phyloP scores from a whole-genome alignment of 2,329 filamentous ascomycete genomes.

The Phialocephala subalpina region DNA sequence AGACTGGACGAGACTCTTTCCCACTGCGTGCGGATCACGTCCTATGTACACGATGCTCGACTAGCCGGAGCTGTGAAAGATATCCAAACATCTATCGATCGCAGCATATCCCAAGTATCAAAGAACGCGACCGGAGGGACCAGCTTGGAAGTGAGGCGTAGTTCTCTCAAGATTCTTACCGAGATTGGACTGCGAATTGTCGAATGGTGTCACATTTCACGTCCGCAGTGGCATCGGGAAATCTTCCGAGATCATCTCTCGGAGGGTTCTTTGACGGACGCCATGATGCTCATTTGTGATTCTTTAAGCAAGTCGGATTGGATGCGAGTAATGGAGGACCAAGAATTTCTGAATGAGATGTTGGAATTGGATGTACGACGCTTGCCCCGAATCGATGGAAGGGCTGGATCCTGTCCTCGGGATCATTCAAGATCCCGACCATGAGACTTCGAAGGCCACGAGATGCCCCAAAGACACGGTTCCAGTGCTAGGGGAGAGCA shows the following conservation, averaged over 20 bases:
- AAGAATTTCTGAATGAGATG: constrained; percentile 13
- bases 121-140: constrained; percentile 12
- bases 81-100: constrained; percentile 3
- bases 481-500: background rate
- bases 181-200: constrained; percentile 22
- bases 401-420: constrained; percentile 21
- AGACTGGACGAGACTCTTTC: background rate
- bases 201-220: constrained; percentile 15
- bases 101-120: constrained; percentile 12
- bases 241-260: constrained; percentile 24
- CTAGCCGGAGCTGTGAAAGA: background rate
- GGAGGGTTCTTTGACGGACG: constrained; percentile 24
- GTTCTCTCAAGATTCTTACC: constrained; percentile 20
- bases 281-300: constrained; percentile 22
- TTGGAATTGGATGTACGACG: constrained; percentile 16
- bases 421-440: constrained; percentile 13
- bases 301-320: constrained; percentile 16
- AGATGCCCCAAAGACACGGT: constrained; percentile 2
- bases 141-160: constrained; percentile 22
- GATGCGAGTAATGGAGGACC: constrained; percentile 7
- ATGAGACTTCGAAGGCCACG: constrained; percentile 1
- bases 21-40: background rate
- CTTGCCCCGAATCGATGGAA: constrained; percentile 17
- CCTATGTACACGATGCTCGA: background rate
- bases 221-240: constrained; percentile 12